Conservation (phyloP, 257 asterid genomes). For the Scutellaria galericulata region DNA sequence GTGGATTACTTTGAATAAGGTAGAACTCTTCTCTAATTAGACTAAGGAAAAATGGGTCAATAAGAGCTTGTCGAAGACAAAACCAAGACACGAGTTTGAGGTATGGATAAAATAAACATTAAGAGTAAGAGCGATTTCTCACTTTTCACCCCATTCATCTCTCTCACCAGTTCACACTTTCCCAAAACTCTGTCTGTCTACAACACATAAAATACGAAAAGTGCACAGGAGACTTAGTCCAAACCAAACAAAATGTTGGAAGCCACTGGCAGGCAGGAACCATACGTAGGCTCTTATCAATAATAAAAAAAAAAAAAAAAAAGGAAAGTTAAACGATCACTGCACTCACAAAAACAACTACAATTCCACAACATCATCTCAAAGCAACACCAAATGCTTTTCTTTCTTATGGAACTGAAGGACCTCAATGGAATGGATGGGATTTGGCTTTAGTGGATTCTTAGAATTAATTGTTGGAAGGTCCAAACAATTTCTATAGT, state of each 20-base stretch:
- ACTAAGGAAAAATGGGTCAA: constrained; percentile 8
- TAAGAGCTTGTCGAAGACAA: constrained; percentile 14
- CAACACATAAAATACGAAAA: not conserved
- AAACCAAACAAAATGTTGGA: constrained; percentile 7
- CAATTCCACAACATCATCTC: not conserved
- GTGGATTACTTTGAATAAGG: not conserved
- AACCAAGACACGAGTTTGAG: constrained; percentile 9
- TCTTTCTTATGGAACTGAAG: not conserved
- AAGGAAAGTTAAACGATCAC: not conserved
- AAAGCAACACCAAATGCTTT: not conserved
- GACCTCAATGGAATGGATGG: not conserved
- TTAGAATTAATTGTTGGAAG: not conserved
- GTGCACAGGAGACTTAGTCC: not conserved
- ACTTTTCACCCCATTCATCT: constrained; percentile 16
- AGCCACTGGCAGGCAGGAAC: not conserved
- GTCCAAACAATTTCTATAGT: not conserved
- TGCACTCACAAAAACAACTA: constrained; percentile 5
- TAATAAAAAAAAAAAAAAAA: not conserved
- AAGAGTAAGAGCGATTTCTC: not conserved
- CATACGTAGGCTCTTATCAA: not conserved
- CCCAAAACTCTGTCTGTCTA: not conserved
- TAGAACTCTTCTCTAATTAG: not conserved
- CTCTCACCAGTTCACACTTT: not conserved
- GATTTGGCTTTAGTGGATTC: not conserved
- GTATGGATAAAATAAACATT: not conserved